Evolutionary conservation across 2,329 filamentous ascomycete species (phyloP), one percentile per base, ranked within the genome.

Genomic region (Verticillium dahliae): DNA sequence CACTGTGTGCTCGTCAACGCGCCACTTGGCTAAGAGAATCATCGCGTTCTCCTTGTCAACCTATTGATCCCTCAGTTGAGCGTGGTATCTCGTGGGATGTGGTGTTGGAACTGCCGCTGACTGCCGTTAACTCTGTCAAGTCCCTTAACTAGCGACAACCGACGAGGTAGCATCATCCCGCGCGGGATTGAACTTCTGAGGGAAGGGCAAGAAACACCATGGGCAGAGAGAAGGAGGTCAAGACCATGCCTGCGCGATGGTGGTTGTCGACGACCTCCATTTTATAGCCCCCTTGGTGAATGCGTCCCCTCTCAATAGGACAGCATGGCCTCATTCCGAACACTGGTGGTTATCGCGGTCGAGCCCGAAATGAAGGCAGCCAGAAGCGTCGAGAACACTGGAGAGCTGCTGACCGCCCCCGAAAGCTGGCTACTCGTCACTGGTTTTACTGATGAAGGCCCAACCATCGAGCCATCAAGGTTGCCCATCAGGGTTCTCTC

Each of bases 401-500:
- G 10, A 55, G 31, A 34, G 45, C 15, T 39, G 38, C 34, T 39
- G 27, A 52, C 22, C 37, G 57, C 22, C 59, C 45, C 63, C 45
- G 56, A 57, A 58, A 52, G 57, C 54, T 55, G 35, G 15, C 31
- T 18, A 52, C 31, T 56, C 56, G 57, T 55, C 27, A 33, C 34
- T 56, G 60, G 38, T n/a, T 62, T 55, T 34, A 58, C 55, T 61
- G 63, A 59, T 45, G 39, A 58, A 58, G 2, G 11, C 11, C 18
- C 22, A 56, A 13, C 39, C 31, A 7, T 50, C 9, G 45, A 55
- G 52, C 63, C 63, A 65, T 65, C 62, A 64, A 56, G 63, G 63
- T 65, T 63, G 62, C 41, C 63, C 62, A 65, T 64, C 63, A 58
- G 59, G 62, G 62, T 64, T 34, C 63, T 34, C 38, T 22, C 4